Evolutionary conservation across 495 filamentous ascomycete species (phyloP), one percentile per base, ranked within the genome.

Genomic region (Penicillium angulare): DNA sequence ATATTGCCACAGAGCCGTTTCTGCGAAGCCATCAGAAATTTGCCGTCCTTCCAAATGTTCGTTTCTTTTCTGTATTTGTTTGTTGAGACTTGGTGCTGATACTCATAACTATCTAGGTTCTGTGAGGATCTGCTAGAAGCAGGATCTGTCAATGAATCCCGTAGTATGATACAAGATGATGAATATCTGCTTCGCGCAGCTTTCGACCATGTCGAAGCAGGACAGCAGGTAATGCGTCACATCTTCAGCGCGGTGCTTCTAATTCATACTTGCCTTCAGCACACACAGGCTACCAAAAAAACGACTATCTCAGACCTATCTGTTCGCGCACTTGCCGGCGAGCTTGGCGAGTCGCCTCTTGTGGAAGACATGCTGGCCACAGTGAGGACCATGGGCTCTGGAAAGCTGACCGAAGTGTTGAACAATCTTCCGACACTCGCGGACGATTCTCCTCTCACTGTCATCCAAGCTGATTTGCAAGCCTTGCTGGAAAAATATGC

Each of bases 11-110:
- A 82, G 41, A 57, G 67, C 7, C 77, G 85, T 24, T 84, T 93
- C 51, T 75, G 86, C 36, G 85, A 95, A 59, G 87, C 88, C 16
- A 71, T 92, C 21, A 80, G 92, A 53, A 90, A 82, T 43, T 68
- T 95, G 2, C 80, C 83, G 3, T 97, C 93, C 18, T 97, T 97
- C 65, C 78, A 82, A 60, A 76, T 71, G 79, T 86, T 71, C 54
- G 69, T 27, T 16, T 31, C n/a, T 16, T 12, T 10, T 38, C 31
- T 12, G 18, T 33, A 3, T 1, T 12, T 29, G 7, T 18, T 27
- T 12, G 10, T 12, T 20, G n/a, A 20, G 22, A 27, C 24, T 21
- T 9, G 17, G 31, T 12, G 13, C 29, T 35, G 5, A 0, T 32
- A 0, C 9, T 34, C 31, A 47, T 57, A 50, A 61, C 13, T 8